Evolutionary conservation across 1,284 basidiomycete species (phyloP).

Genomic region (Leccinum olivaceoglutinosum): DNA sequence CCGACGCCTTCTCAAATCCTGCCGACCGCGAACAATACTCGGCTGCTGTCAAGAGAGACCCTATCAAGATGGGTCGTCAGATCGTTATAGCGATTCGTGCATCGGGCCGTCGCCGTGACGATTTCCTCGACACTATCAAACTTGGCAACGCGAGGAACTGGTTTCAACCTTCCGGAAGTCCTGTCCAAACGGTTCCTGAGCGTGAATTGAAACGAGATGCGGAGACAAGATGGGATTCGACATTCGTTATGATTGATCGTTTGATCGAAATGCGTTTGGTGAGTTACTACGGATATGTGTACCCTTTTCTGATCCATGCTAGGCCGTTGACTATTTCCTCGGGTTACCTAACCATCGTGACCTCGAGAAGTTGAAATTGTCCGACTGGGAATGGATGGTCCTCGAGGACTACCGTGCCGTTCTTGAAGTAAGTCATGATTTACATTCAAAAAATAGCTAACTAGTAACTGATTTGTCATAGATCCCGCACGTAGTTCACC

Average conservation of each 20-base stretch:
- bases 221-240: not conserved
- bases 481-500: not conserved
- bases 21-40: not conserved
- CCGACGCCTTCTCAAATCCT: not conserved
- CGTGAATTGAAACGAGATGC: too few relatives aligned
- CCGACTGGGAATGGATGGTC: not conserved
- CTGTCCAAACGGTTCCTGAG: too few relatives aligned
- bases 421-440: not conserved
- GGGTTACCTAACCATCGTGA: not conserved
- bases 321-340: too few relatives aligned
- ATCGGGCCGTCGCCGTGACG: not conserved
- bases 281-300: too few relatives aligned
- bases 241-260: not conserved
- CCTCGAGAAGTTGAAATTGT: constrained; percentile 1
- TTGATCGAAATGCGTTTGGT: too few relatives aligned
- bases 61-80: not conserved
- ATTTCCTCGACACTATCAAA: not conserved
- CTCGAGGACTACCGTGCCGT: not conserved
- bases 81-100: not conserved
- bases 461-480: not conserved
- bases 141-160: too few relatives aligned
- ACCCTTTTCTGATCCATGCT: too few relatives aligned
- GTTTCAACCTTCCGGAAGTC: too few relatives aligned
- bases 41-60: not conserved
- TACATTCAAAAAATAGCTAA: not conserved